Percentiles rank a stretch among this genome's conserved stretches.
Evolutionary conservation across 306 rosid genomes (phyloP).

Genomic region (Gynostemma pentaphyllum): DNA sequence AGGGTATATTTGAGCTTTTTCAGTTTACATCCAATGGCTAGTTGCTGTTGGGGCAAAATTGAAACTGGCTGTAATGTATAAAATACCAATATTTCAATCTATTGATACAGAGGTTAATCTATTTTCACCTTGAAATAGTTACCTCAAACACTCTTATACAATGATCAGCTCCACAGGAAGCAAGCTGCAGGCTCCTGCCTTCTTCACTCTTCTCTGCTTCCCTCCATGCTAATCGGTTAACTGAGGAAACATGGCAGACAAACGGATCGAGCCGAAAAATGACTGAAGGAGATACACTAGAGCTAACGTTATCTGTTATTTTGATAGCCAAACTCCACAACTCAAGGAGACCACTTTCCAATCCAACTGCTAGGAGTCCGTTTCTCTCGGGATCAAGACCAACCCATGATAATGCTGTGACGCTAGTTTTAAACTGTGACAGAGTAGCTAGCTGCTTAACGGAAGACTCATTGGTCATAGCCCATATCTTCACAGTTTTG

Average conservation of each 20-base stretch:
- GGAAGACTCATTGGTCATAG: constrained; percentile 29
- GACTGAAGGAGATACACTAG: constrained; percentile 26
- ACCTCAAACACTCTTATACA: constrained; percentile 78
- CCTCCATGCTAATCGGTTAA: constrained; percentile 70
- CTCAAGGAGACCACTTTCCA: constrained; percentile 87
- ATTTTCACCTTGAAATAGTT: constrained; percentile 8
- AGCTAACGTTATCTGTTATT: constrained; percentile 28
- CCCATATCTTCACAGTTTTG: constrained; percentile 81
- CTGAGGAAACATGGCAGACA: constrained; percentile 68
- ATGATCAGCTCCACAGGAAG: constrained; percentile 88
- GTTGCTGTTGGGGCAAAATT: background rate
- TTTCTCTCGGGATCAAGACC: constrained; percentile 21
- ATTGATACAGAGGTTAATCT: background rate
- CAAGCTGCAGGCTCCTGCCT: constrained; percentile 43
- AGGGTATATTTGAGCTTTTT: background rate
- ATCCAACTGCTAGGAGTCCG: constrained; percentile 73
- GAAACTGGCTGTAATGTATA: background rate
- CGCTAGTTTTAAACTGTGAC: constrained; percentile 55
- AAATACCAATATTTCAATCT: background rate
- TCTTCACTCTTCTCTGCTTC: constrained; percentile 28
- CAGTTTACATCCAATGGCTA: background rate
- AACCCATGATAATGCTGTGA: constrained; percentile 73
- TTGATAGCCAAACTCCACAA: constrained; percentile 54
- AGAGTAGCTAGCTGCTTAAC: constrained; percentile 43
- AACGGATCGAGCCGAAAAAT: constrained; percentile 33